Conservation (phyloP, 495 filamentous ascomycete species). For the Bryoglossum gracile region DNA sequence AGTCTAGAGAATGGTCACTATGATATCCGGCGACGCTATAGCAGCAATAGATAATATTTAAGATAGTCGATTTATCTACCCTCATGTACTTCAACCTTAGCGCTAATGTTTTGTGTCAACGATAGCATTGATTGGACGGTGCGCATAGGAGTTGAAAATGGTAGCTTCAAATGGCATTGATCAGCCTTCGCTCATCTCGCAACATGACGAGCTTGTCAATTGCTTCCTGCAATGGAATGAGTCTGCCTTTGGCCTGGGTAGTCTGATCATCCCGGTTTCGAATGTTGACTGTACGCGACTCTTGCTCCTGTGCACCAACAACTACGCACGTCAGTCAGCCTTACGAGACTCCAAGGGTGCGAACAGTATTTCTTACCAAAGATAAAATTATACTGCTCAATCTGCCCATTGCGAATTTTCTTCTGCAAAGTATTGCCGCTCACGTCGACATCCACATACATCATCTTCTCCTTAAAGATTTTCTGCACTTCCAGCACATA, state of each 20-base stretch:
- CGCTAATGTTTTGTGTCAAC: not conserved
- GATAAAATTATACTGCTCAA: slow-evolving; percentile 88
- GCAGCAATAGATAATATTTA: no score
- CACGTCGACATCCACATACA: slow-evolving; percentile 82
- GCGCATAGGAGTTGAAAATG: no score
- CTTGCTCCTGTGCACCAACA: slow-evolving; percentile 76
- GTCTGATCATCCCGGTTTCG: slow-evolving; percentile 82
- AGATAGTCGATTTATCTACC: no score
- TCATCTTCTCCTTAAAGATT: slow-evolving; percentile 48
- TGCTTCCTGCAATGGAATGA: slow-evolving; percentile 70
- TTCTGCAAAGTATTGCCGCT: slow-evolving; percentile 90
- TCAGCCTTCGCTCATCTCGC: slow-evolving; percentile 61
- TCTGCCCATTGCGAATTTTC: slow-evolving; percentile 85
- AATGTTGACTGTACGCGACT: slow-evolving; percentile 73
- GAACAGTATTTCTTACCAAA: slow-evolving; percentile 48
- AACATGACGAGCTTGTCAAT: slow-evolving; percentile 64
- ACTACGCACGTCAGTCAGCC: slow-evolving; percentile 38
- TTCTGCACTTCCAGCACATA: slow-evolving; percentile 72
- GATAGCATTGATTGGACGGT: no score
- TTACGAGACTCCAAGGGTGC: not conserved
- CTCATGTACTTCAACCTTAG: no score
- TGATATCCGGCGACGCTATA: no score
- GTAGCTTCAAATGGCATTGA: no score
- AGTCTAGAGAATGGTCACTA: no score
- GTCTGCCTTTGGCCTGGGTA: slow-evolving; percentile 60